Percentiles rank a stretch among this genome's conserved stretches.
Conservation (phyloP, 2,329 filamentous ascomycete species). For the Madurella mycetomatis region DNA sequence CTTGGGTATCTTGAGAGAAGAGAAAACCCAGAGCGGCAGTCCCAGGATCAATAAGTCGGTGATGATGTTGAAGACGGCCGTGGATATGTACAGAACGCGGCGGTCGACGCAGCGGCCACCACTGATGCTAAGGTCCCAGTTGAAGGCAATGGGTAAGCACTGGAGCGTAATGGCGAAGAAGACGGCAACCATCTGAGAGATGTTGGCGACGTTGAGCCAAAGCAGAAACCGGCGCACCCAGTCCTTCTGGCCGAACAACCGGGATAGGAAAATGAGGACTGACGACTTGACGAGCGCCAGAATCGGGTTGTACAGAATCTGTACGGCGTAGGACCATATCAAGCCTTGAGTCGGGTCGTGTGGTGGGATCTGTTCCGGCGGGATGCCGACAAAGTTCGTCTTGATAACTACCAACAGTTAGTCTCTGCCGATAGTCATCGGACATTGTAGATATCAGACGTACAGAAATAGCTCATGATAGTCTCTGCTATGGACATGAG, state of each 20-base stretch:
- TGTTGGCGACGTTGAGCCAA: conserved; percentile 30
- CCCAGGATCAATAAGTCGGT: conserved; percentile 41
- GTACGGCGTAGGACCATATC: conserved; percentile 32
- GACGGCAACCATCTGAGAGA: conserved; percentile 31
- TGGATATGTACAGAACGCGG: conserved; percentile 30
- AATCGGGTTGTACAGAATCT: conserved; percentile 35
- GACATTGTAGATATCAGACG: conserved; percentile 2
- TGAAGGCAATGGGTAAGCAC: conserved; percentile 39
- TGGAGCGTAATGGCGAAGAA: conserved; percentile 35
- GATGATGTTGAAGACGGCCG: conserved; percentile 46
- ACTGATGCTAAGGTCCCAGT: conserved; percentile 41
- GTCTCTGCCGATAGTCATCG: not conserved
- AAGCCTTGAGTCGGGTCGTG: conserved; percentile 26
- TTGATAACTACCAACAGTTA: conserved; percentile 27
- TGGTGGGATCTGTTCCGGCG: conserved; percentile 20
- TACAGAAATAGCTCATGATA: conserved; percentile 30
- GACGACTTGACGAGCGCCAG: conserved; percentile 35
- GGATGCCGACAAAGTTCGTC: conserved; percentile 30
- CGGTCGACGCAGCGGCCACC: conserved; percentile 35
- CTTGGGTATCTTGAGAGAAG: conserved; percentile 29
- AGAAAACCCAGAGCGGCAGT: conserved; percentile 37
- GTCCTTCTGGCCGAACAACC: conserved; percentile 30
- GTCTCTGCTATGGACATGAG: conserved; percentile 29
- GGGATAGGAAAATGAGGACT: conserved; percentile 32
- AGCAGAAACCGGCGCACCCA: conserved; percentile 28